Evolutionary conservation across 1,139 yeast species (phyloP).

Genomic region (Kodamaea sp.): DNA sequence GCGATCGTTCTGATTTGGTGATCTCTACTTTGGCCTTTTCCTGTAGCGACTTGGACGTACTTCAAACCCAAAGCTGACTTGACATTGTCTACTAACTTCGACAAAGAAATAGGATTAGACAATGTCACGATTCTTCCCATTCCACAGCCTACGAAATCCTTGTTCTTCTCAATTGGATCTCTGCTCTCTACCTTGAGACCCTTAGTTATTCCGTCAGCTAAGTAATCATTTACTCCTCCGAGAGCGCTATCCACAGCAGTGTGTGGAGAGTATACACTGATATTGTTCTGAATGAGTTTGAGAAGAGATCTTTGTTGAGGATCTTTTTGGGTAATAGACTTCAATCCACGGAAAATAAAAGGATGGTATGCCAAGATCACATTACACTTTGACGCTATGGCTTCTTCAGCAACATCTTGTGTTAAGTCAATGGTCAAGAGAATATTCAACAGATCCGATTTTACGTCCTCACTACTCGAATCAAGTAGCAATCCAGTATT

Average conservation of each 20-base stretch:
- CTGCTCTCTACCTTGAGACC: constrained; percentile 23
- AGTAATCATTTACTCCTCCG: constrained; percentile 93
- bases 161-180: constrained; percentile 31
- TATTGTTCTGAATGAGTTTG: constrained; percentile 68
- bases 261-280: constrained; percentile 93
- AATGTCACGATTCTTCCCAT: constrained; percentile 77
- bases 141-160: constrained; percentile 55
- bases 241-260: constrained; percentile 92
- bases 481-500: constrained; percentile 89
- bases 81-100: constrained; percentile 49
- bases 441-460: constrained; percentile 39
- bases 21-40: constrained; percentile 29
- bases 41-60: constrained; percentile 65
- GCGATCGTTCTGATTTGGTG: constrained; percentile 59
- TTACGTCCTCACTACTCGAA: constrained; percentile 34
- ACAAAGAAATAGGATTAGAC: constrained; percentile 42
- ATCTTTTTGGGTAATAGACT: constrained; percentile 64
- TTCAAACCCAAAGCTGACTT: constrained; percentile 55
- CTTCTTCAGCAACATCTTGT: constrained; percentile 81
- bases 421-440: constrained; percentile 86
- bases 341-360: constrained; percentile 86
- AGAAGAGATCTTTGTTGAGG: constrained; percentile 83
- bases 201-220: constrained; percentile 60
- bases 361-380: constrained; percentile 91
- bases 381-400: constrained; percentile 51